Evolutionary conservation across 1,139 yeast species (phyloP).

Genomic region (Magnusiomyces ingens): DNA sequence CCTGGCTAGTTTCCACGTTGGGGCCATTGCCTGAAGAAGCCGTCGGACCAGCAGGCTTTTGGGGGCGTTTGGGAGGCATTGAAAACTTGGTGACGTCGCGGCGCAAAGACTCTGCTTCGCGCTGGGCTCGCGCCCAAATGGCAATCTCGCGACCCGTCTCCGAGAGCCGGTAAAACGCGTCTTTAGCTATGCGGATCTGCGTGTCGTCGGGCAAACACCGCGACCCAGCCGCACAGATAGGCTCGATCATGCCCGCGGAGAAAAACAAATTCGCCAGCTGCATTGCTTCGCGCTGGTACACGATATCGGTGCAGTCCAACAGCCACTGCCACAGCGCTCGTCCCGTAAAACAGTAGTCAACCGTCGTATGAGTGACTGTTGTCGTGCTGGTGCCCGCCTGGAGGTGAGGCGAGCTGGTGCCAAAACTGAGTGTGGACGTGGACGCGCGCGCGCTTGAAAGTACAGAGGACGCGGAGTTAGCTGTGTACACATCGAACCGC

Average conservation of each 20-base stretch:
- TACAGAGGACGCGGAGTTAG: neutral
- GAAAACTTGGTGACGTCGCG: constrained; percentile 4
- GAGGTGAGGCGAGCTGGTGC: too few species aligned
- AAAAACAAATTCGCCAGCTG: constrained; percentile 54
- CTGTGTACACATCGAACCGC: constrained; percentile 25
- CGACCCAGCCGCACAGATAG: neutral
- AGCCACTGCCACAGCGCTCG: constrained; percentile 82
- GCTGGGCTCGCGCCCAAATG: neutral
- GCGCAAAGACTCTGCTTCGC: neutral
- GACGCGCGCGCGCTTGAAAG: too few species aligned
- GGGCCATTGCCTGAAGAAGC: too few species aligned
- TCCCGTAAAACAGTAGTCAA: constrained; percentile 57
- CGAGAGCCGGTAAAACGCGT: constrained; percentile 21
- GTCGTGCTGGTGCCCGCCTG: neutral
- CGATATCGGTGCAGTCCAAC: constrained; percentile 76
- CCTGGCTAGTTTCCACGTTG: neutral
- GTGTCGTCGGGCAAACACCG: neutral
- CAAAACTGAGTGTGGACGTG: too few species aligned
- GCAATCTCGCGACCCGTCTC: constrained; percentile 16
- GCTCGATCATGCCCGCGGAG: constrained; percentile 42
- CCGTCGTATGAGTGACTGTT: neutral
- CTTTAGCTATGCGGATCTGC: constrained; percentile 12
- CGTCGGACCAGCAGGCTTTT: too few species aligned
- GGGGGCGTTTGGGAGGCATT: neutral
- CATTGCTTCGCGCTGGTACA: constrained; percentile 52